A percentile compares a stretch with the other conserved stretches of the same genome.
Evolutionary conservation across 2,329 filamentous ascomycete genomes (phyloP).

Genomic region (Epichloe uncinata): DNA sequence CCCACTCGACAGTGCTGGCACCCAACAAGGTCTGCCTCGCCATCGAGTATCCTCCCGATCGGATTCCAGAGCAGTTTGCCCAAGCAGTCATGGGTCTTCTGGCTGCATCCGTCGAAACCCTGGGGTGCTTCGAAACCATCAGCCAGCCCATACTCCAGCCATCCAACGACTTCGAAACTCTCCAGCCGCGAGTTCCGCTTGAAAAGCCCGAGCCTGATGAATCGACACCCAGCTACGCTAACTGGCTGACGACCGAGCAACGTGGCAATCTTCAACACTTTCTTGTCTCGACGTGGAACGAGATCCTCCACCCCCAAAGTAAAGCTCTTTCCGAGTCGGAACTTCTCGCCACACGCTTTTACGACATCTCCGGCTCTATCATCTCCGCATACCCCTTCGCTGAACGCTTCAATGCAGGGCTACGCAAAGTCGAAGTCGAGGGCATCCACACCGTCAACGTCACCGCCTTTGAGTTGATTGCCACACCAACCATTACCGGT

Average conservation of each 20-base stretch:
- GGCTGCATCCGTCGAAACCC: slow-evolving; percentile 29
- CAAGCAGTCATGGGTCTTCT: slow-evolving; percentile 32
- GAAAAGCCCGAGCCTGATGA: slow-evolving; percentile 11
- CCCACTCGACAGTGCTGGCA: slow-evolving; percentile 26
- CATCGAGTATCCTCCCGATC: slow-evolving; percentile 32
- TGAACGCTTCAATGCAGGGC: slow-evolving; percentile 27
- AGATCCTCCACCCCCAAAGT: slow-evolving; percentile 26
- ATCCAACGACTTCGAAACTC: slow-evolving; percentile 23
- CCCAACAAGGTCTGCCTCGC: slow-evolving; percentile 26
- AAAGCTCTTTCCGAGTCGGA: slow-evolving; percentile 27
- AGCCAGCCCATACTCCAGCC: slow-evolving; percentile 32
- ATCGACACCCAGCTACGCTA: slow-evolving; percentile 4
- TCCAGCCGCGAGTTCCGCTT: slow-evolving; percentile 29
- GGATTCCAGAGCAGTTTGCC: slow-evolving; percentile 27
- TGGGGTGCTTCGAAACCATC: slow-evolving; percentile 32
- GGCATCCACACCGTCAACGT: slow-evolving; percentile 26
- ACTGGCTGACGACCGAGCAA: slow-evolving; percentile 25
- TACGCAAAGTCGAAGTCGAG: slow-evolving; percentile 23
- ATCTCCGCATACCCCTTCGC: slow-evolving; percentile 35
- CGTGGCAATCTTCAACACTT: slow-evolving; percentile 26
- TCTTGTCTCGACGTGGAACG: slow-evolving; percentile 31
- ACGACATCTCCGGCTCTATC: slow-evolving; percentile 35
- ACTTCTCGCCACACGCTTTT: slow-evolving; percentile 34
- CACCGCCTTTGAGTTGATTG: slow-evolving; percentile 34
- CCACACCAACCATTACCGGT: slow-evolving; percentile 34